A percentile compares a stretch with the other conserved stretches of the same genome.
Evolutionary conservation across 2,329 filamentous ascomycete species (phyloP).

Genomic region (Lecanosticta acicola): DNA sequence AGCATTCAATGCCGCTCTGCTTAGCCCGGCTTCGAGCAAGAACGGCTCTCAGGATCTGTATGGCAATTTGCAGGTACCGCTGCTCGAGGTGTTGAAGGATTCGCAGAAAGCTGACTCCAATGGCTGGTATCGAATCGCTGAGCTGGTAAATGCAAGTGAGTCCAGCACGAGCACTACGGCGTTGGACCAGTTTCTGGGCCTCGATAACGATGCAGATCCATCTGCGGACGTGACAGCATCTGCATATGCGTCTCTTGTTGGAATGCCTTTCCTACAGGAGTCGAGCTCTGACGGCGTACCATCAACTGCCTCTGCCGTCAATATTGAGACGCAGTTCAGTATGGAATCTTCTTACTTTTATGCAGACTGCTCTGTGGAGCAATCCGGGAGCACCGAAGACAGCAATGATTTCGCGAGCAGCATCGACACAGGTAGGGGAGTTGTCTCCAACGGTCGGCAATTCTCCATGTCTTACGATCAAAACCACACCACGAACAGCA

Average conservation of each 20-base stretch:
- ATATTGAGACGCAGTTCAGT: conserved; percentile 9
- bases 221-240: background rate
- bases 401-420: background rate
- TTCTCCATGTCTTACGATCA: conserved; percentile 9
- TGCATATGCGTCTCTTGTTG: conserved; percentile 6
- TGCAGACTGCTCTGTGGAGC: conserved; percentile 3
- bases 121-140: conserved; percentile 8
- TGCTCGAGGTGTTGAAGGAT: conserved; percentile 11
- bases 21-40: conserved; percentile 11
- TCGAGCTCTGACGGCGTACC: background rate
- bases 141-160: conserved; percentile 4
- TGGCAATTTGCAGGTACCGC: conserved; percentile 15
- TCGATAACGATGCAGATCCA: conserved; percentile 8
- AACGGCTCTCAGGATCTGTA: conserved; percentile 14
- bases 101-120: conserved; percentile 7
- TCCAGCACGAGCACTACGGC: conserved; percentile 4
- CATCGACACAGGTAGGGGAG: background rate
- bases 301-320: too few species aligned
- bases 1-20: conserved; percentile 9
- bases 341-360: conserved; percentile 12
- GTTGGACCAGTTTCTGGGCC: conserved; percentile 3
- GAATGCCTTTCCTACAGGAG: background rate
- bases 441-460: conserved; percentile 7
- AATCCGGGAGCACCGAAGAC: background rate
- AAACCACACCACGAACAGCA: conserved; percentile 10